These are phyloP conservation scores for Cyberlindnera veronae DNA, from an alignment of 805 yeast species.

Conservation along the genomic window DNA sequence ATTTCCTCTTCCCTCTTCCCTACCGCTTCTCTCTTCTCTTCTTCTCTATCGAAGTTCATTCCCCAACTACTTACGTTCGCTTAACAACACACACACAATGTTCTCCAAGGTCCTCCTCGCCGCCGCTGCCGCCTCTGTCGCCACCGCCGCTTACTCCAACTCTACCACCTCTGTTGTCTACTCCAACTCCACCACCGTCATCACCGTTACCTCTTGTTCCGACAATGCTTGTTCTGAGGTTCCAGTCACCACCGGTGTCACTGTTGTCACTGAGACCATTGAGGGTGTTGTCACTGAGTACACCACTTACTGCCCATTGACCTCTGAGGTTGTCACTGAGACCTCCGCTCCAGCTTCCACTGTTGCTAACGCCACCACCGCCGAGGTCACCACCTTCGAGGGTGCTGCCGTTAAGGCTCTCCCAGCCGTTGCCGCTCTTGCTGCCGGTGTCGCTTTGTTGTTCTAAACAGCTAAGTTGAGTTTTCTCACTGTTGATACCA, in stretches of 20 bases:
- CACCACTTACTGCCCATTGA: slow-evolving; percentile 26
- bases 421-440: slow-evolving; percentile 46
- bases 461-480: slow-evolving; percentile 31
- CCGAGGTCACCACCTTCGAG: slow-evolving; percentile 31
- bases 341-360: slow-evolving; percentile 16
- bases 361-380: slow-evolving; percentile 20
- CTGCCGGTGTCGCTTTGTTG: slow-evolving; percentile 49
- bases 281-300: slow-evolving; percentile 24
- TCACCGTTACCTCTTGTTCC: slow-evolving; percentile 31
- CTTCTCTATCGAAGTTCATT: not conserved
- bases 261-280: slow-evolving; percentile 25
- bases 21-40: slow-evolving; percentile 1
- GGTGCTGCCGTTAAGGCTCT: slow-evolving; percentile 44
- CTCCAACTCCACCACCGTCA: slow-evolving; percentile 28
- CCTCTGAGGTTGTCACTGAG: slow-evolving; percentile 11
- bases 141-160: slow-evolving; percentile 28
- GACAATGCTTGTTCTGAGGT: slow-evolving; percentile 21
- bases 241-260: slow-evolving; percentile 28
- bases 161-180: slow-evolving; percentile 24
- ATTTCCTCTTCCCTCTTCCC: slow-evolving; percentile 1
- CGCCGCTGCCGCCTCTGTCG: slow-evolving; percentile 28
- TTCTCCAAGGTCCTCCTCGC: slow-evolving; percentile 30
- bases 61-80: slow-evolving; percentile 30
- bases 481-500: slow-evolving; percentile 11
- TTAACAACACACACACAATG: slow-evolving; percentile 26